Base-by-base conservation (phyloP, 495 filamentous ascomycete species). In the Xylaria bambusicola region DNA sequence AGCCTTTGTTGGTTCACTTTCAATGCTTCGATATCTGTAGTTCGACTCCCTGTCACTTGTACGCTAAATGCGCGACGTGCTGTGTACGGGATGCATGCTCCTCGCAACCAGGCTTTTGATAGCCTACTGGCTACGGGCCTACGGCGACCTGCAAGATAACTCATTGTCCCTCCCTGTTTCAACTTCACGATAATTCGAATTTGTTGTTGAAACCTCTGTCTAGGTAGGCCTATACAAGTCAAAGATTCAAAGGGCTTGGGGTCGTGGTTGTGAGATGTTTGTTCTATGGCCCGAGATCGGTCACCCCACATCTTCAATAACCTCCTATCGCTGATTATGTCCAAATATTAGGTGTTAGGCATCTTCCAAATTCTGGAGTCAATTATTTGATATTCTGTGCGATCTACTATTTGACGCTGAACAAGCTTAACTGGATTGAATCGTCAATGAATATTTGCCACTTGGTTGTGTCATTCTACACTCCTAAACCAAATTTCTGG, bases 1-100 rank as follows among this genome's bases (percentile, higher is more conserved):
- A 71, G 42, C 42, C 68, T 66, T 1, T 6, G 42, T 44, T 61
- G 50, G 9, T 62, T 62, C 10, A 63, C 65, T 15, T 58, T 66
- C 29, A 70, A 45, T 27, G 31, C 44, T 1, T 40, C 57, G 7
- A 70, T 42, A 15, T 62, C 55, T 13, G 24, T 23, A 40, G 45
- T 21, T 46, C 42, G 21, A 8, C 21, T 17, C 31, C 33, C 23
- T 17, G 13, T 15, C n/a, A 33, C 15, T 26, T 24, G 54, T 12
- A 20, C 18, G 27, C 41, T 61, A 23, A 59, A 15, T 18, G 35
- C 46, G 13, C 23, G 40, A 1, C 40, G 26, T 29, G 41, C 41
- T 10, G 12, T 20, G 23, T 17, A 24, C n/a, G 58, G 41, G 15
- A 42, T 21, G 23, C 31, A 8, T 26, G 13, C 36, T 40, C 58